phyloP scores from a whole-genome alignment of 331 rosid species.

The Quercus phellos region DNA sequence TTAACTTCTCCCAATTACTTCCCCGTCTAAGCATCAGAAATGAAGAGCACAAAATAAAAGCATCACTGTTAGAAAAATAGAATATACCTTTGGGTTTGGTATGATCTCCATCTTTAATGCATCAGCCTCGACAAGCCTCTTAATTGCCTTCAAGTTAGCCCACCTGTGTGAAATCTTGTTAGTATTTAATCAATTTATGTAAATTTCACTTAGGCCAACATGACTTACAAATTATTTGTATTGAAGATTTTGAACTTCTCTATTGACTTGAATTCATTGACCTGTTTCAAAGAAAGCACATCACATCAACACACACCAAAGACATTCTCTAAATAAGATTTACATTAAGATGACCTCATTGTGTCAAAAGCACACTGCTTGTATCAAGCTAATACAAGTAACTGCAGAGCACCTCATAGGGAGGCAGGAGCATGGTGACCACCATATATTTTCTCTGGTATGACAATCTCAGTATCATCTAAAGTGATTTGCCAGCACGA shows the following conservation, averaged over 20 bases:
- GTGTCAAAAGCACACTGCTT: background rate
- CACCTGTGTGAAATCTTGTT: slow-evolving; percentile 53
- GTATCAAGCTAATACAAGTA: too few relatives aligned
- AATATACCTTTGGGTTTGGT: slow-evolving; percentile 88
- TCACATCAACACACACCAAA: slow-evolving; percentile 16
- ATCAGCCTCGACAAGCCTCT: slow-evolving; percentile 84
- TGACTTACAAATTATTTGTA: slow-evolving; percentile 87
- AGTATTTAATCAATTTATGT: slow-evolving; percentile 14
- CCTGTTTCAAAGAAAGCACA: slow-evolving; percentile 46
- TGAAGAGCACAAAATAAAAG: slow-evolving; percentile 3
- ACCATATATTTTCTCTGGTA: too few relatives aligned
- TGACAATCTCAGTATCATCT: too few relatives aligned
- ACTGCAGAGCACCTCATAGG: too few relatives aligned
- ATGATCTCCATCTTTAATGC: slow-evolving; percentile 96
- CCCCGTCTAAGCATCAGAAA: slow-evolving; percentile 8
- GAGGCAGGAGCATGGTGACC: too few relatives aligned
- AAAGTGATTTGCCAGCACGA: too few relatives aligned
- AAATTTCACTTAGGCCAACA: slow-evolving; percentile 7
- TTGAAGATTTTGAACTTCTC: slow-evolving; percentile 98
- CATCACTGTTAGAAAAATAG: slow-evolving; percentile 16
- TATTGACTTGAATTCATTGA: slow-evolving; percentile 89
- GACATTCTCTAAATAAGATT: background rate
- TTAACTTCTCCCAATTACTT: slow-evolving; percentile 27
- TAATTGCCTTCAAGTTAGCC: slow-evolving; percentile 86
- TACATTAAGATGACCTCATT: background rate